These are phyloP conservation scores for Marasmius fiardii DNA, from an alignment of 1,284 basidiomycete genomes.

Conservation along the genomic window DNA sequence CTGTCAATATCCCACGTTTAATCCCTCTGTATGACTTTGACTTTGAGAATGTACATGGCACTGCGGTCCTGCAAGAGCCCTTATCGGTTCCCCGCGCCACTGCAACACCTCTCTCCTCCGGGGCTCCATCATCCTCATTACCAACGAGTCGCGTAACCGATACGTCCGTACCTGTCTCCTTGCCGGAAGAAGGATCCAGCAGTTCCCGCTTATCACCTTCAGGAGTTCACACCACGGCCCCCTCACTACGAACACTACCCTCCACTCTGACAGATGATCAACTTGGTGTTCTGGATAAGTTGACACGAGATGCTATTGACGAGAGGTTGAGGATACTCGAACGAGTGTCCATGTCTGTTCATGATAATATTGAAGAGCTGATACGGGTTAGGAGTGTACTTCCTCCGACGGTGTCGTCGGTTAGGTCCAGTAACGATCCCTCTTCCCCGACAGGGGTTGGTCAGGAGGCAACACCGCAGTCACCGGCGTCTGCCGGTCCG, in stretches of 20 bases:
- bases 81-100: too few species aligned
- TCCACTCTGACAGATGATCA: slow-evolving; percentile 59
- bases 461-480: too few species aligned
- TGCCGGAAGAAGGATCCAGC: background rate
- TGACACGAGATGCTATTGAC: slow-evolving; percentile 78
- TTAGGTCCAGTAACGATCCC: too few species aligned
- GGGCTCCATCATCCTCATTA: too few species aligned
- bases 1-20: slow-evolving; percentile 39
- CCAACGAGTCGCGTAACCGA: too few species aligned
- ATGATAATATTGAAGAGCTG: slow-evolving; percentile 74
- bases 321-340: slow-evolving; percentile 77
- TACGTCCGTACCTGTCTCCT: background rate
- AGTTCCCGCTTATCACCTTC: background rate
- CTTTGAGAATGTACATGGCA: background rate
- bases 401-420: slow-evolving; percentile 29
- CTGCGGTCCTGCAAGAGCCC: too few species aligned
- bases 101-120: too few species aligned
- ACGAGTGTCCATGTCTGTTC: slow-evolving; percentile 66
- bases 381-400: slow-evolving; percentile 69
- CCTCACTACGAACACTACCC: slow-evolving; percentile 14
- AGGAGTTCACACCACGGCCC: background rate
- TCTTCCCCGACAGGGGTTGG: too few species aligned
- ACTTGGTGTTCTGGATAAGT: slow-evolving; percentile 52
- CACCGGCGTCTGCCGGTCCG: too few species aligned
- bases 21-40: slow-evolving; percentile 49